Evolutionary conservation across 768 basidiomycete species (phyloP).

Genomic region (Leucosporidium scottii): DNA sequence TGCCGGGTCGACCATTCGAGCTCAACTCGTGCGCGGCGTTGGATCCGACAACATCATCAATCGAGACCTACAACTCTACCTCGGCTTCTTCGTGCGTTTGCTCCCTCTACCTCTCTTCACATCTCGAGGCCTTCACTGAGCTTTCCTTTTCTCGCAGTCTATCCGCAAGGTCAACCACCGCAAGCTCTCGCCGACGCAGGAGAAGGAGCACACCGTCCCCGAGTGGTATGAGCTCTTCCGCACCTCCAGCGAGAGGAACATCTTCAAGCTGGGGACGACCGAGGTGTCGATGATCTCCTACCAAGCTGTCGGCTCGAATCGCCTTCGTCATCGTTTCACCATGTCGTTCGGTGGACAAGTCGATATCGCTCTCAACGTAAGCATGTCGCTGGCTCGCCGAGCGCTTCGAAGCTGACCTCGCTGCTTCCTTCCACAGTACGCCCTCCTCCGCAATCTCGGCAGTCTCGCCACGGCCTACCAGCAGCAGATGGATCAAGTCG

Average conservation of each 20-base stretch:
- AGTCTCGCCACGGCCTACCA: conserved; percentile 11
- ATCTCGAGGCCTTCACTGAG: too few species aligned
- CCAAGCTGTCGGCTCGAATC: conserved; percentile 1
- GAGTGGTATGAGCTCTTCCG: conserved; percentile 26
- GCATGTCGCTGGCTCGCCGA: neutral
- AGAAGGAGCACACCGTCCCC: conserved; percentile 9
- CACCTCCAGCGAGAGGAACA: conserved; percentile 13
- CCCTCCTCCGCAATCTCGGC: conserved; percentile 10
- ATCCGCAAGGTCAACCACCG: conserved; percentile 19
- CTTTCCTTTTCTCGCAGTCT: neutral
- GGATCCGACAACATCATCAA: conserved; percentile 1
- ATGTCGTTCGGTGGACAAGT: conserved; percentile 16
- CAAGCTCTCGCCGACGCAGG: conserved; percentile 15
- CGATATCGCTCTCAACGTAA: conserved; percentile 23
- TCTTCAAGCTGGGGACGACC: conserved; percentile 22
- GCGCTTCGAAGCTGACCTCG: neutral
- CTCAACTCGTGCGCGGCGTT: conserved; percentile 18
- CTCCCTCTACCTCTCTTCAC: too few species aligned
- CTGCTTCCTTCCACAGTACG: neutral
- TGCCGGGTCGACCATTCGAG: conserved; percentile 58
- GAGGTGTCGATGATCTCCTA: conserved; percentile 20
- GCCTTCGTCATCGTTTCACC: conserved; percentile 18
- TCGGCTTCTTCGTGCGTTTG: conserved; percentile 20
- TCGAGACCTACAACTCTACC: conserved; percentile 19
- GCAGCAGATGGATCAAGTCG: conserved; percentile 15